Evolutionary conservation across 768 basidiomycete genomes (phyloP), one percentile per base, ranked within the genome.

Genomic region (Cystobasidium ongulense): DNA sequence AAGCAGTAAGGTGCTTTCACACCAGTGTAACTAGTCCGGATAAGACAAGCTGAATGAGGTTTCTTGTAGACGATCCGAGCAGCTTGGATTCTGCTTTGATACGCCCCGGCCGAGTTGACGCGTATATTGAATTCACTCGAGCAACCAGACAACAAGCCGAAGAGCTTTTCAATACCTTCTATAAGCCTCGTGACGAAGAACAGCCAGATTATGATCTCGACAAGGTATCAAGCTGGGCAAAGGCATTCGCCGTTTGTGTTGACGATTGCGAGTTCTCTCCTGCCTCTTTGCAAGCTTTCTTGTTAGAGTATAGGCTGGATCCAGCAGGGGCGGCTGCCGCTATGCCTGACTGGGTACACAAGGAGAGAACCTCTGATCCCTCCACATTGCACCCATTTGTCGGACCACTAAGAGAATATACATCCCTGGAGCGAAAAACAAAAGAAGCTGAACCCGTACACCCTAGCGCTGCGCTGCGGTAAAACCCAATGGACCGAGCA

Each of bases 181-280:
- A 64, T 35, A 46, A 64, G 63, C 63, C 63, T 36, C 39, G 29
- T 21, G 57, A 35, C 21, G 57, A 59, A 29, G 57, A 59, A 29
- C 4, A 31, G 5, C 57, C 57, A 27, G 25, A 10, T 59, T 59
- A 29, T 31, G 23, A 59, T 59, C 25, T 59, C 11, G 27, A 59
- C 11, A 31, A 59, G 25, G 25, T 59, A 11, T 10, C 57, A 59
- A 35, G 21, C 21, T 59, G 8, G 57, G 57, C 57, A 29, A 59
- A 59, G 57, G 29, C 2, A 15, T 59, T 27, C 29, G 13, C 17
- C 3, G 25, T 21, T 11, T 59, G 33, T 23, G 23, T 59, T 29
- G 5, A 10, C 2, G 57, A 59, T 4, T 17, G 33, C 17, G 57
- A 59, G 23, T 59, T 59, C 21, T 5, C 29, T 4, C 57, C 57